Conservation (phyloP, 129 eudicot genomes). For the Mikania micrantha region DNA sequence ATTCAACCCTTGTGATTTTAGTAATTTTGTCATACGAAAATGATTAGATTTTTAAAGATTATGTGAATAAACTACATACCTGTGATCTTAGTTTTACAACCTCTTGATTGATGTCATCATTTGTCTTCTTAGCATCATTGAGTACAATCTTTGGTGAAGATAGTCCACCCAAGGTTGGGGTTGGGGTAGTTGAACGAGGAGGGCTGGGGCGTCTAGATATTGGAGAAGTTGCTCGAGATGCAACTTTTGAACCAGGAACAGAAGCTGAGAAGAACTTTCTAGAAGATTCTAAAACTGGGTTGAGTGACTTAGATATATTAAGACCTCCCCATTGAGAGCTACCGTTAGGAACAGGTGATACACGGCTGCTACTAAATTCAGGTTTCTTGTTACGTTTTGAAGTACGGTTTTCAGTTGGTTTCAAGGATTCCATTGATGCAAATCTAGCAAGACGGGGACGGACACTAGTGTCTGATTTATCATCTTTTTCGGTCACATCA, state of each 20-base stretch:
- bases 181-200: conserved; percentile 38
- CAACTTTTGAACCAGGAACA: conserved; percentile 58
- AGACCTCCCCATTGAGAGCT: conserved; percentile 42
- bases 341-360: conserved; percentile 37
- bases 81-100: conserved; percentile 55
- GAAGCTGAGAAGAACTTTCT: conserved; percentile 45
- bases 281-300: conserved; percentile 37
- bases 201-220: conserved; percentile 39
- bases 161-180: conserved; percentile 33
- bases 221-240: conserved; percentile 73
- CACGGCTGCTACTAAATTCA: conserved; percentile 42
- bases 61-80: conserved; percentile 33
- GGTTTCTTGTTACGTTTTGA: conserved; percentile 26
- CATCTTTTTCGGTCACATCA: conserved; percentile 48
- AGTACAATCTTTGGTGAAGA: conserved; percentile 36
- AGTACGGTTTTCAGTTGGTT: conserved; percentile 37
- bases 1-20: not conserved
- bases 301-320: conserved; percentile 35
- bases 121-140: conserved; percentile 38
- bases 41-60: conserved; percentile 15
- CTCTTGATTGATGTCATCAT: conserved; percentile 58
- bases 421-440: conserved; percentile 53
- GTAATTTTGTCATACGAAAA: not conserved
- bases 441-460: conserved; percentile 55
- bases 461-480: conserved; percentile 33